Evolutionary conservation across 192 early-diverging fungal species (phyloP).

Genomic region (Umbelopsis sp.): DNA sequence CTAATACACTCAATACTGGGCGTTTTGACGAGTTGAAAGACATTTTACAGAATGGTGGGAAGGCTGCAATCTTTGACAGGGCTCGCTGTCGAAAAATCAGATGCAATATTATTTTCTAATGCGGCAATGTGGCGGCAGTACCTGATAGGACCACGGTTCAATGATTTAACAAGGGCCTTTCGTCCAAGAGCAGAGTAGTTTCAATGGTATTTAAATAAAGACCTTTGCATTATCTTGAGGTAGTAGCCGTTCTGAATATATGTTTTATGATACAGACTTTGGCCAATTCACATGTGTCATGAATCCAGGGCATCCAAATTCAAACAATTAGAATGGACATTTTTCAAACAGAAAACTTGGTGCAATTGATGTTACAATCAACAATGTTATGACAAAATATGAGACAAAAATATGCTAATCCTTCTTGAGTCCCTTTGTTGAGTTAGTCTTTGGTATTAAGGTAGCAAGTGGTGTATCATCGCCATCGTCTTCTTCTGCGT

Average conservation of each 20-base stretch:
- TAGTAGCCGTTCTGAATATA: no score
- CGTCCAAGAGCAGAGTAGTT: no score
- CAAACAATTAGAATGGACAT: no score
- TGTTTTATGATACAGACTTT: no score
- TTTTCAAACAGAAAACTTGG: no score
- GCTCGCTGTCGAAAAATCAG: not conserved
- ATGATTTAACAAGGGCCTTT: no score
- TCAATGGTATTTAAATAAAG: no score
- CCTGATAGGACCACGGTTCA: no score
- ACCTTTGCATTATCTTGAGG: no score
- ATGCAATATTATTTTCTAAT: not conserved
- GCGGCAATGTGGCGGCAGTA: no score
- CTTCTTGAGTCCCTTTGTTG: not conserved
- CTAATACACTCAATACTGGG: conserved; percentile 40
- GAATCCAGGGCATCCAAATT: no score
- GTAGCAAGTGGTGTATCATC: conserved; percentile 10
- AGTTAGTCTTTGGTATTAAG: conserved; percentile 3
- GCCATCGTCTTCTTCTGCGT: not conserved
- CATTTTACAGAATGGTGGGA: not conserved
- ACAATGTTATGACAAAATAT: not conserved
- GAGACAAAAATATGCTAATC: not conserved
- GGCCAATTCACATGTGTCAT: no score
- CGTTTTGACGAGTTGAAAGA: not conserved
- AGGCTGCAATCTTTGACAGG: not conserved
- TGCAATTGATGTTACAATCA: not conserved